Evolutionary conservation across 2,329 filamentous ascomycete species (phyloP).

Genomic region (Chaetomium globosum): DNA sequence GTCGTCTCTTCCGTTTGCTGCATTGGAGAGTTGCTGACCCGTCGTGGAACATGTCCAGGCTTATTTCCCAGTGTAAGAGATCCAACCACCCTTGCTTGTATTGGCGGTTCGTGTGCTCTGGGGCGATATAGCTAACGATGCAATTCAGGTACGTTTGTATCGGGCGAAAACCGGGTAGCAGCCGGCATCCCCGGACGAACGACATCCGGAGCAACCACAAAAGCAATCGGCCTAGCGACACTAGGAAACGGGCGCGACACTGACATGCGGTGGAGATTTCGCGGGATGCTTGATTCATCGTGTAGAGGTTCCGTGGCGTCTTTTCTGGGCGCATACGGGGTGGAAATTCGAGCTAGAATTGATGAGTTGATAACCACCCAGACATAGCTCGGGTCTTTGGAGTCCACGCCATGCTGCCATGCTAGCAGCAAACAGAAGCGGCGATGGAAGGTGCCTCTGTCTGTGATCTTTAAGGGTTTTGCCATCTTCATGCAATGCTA

Average conservation of each 20-base stretch:
- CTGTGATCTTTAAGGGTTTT: background rate
- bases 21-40: conserved; percentile 18
- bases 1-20: background rate
- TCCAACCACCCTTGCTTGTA: background rate
- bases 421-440: background rate
- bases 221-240: conserved; percentile 33
- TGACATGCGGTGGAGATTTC: conserved; percentile 12
- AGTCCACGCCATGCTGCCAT: background rate
- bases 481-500: background rate
- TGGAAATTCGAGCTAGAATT: conserved; percentile 7
- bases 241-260: conserved; percentile 37
- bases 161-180: conserved; percentile 56
- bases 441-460: background rate
- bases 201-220: conserved; percentile 33
- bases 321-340: background rate
- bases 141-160: conserved; percentile 61
- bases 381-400: background rate
- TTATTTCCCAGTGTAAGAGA: conserved; percentile 64
- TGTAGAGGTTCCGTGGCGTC: conserved; percentile 5
- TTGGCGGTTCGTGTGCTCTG: conserved; percentile 27
- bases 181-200: conserved; percentile 28
- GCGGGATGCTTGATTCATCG: background rate
- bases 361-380: conserved; percentile 16
- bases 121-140: conserved; percentile 16
- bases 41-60: conserved; percentile 45